Evolutionary conservation across 2,329 filamentous ascomycete species (phyloP), one percentile per base, ranked within the genome.

Genomic region (Delphinella strobiligena): DNA sequence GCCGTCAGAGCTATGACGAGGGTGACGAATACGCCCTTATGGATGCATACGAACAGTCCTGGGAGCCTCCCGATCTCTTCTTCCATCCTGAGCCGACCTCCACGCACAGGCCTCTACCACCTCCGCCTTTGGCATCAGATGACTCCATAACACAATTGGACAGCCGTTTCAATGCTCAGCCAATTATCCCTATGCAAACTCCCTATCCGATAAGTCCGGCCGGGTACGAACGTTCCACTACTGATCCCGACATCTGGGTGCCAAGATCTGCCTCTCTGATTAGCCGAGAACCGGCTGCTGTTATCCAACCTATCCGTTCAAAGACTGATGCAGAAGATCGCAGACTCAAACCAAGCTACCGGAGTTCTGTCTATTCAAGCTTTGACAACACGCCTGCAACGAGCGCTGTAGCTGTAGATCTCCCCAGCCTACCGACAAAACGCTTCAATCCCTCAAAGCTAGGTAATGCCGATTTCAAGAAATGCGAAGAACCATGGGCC

Each of bases 401-500:
- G 31, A 65, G 66, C 43, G 61, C 64, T 2, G 70, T 84, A 29
- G 69, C 79, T 7, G 80, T 93, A 46, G 89, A 95, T 59, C 71
- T 91, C 37, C 93, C 93, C 36, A 81, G 82, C 3, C 68, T 96
- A 42, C 86, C 88, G 2, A 78, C 75, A 34, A 78, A 82, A 49
- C 82, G 84, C 52, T 95, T 95, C 58, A 76, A 86, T 41, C 86
- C 88, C 2, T 74, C 82, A 14, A 95, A 94, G 58, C 65, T 98
- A 19, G 83, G 80, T 0, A 69, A 77, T 2, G 73, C 72, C 14
- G 89, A 98, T 52, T 89, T 93, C 61, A 80, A 78, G 50, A 85
- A 78, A 54, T 98, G 91, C 53, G 61, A 69, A 2, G 86, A 95
- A 59, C 91, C 91, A 1, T 98, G 91, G 91, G 87, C 89, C 1